phyloP scores from a whole-genome alignment of 495 filamentous ascomycete genomes.

The Penicillium coffeae region DNA sequence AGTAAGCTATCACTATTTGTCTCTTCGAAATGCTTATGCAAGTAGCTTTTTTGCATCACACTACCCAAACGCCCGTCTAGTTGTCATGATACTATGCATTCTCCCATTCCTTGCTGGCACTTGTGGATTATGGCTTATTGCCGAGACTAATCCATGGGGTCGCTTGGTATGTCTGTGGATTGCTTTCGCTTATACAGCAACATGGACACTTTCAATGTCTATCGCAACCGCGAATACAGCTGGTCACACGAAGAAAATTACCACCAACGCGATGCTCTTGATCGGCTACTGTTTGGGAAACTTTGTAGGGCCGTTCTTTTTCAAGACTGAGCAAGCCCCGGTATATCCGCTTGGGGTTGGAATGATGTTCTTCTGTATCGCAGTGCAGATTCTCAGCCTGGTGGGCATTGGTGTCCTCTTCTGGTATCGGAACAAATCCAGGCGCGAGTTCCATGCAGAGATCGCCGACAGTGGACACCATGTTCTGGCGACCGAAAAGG shows the following conservation, averaged over 20 bases:
- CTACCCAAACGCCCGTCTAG: not conserved
- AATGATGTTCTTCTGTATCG: not conserved
- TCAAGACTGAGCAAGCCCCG: not conserved
- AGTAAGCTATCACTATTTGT: too few relatives aligned
- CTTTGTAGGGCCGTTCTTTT: not conserved
- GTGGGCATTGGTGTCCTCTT: not conserved
- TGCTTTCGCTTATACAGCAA: conserved; percentile 47
- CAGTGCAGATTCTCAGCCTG: not conserved
- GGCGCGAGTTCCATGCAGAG: not conserved
- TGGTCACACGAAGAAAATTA: conserved; percentile 51
- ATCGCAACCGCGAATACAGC: conserved; percentile 42
- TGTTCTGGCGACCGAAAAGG: not conserved
- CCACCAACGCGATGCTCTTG: conserved; percentile 53
- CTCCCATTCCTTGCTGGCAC: not conserved
- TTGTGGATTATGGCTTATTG: not conserved
- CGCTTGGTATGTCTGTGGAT: conserved; percentile 28
- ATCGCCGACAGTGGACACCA: not conserved
- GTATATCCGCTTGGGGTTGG: not conserved
- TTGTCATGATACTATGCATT: not conserved
- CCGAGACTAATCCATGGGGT: not conserved
- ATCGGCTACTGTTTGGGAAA: conserved; percentile 25
- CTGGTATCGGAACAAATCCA: not conserved
- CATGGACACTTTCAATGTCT: conserved; percentile 47
- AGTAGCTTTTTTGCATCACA: not conserved
- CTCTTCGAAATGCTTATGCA: too few relatives aligned